phyloP scores from a whole-genome alignment of 2,329 filamentous ascomycete species.

The Plenodomus biglobosus region DNA sequence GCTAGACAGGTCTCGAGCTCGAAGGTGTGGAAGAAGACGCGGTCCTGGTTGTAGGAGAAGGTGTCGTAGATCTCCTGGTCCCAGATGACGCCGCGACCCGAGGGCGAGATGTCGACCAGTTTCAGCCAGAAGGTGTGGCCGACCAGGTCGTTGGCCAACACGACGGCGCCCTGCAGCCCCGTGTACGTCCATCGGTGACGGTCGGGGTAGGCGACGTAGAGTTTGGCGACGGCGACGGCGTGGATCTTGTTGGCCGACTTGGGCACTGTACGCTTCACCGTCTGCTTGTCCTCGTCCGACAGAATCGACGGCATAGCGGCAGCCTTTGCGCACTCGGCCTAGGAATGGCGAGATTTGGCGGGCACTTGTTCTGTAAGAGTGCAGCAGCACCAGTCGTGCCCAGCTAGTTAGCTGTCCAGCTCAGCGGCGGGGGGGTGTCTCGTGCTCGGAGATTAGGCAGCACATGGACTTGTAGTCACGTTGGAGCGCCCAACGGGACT shows the following conservation, averaged over 20 bases:
- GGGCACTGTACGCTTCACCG: constrained; percentile 89
- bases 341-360: too few species aligned
- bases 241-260: constrained; percentile 97
- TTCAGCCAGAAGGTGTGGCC: constrained; percentile 98
- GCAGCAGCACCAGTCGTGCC: too few species aligned
- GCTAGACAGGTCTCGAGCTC: constrained; percentile 92
- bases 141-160: constrained; percentile 90
- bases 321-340: neutral
- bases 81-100: constrained; percentile 37
- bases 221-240: constrained; percentile 86
- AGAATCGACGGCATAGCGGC: constrained; percentile 65
- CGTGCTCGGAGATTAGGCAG: neutral
- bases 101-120: constrained; percentile 82
- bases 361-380: neutral
- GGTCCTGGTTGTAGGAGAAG: constrained; percentile 94
- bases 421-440: neutral
- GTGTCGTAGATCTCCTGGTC: constrained; percentile 91
- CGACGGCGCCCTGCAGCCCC: constrained; percentile 85
- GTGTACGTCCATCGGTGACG: constrained; percentile 88
- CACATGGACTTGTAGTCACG: neutral
- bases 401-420: neutral
- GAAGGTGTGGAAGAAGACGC: constrained; percentile 96
- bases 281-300: constrained; percentile 92
- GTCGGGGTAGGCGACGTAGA: constrained; percentile 91
- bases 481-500: neutral